Base-by-base conservation (phyloP, 148 eudicot species). In the Gaultheria prostrata region DNA sequence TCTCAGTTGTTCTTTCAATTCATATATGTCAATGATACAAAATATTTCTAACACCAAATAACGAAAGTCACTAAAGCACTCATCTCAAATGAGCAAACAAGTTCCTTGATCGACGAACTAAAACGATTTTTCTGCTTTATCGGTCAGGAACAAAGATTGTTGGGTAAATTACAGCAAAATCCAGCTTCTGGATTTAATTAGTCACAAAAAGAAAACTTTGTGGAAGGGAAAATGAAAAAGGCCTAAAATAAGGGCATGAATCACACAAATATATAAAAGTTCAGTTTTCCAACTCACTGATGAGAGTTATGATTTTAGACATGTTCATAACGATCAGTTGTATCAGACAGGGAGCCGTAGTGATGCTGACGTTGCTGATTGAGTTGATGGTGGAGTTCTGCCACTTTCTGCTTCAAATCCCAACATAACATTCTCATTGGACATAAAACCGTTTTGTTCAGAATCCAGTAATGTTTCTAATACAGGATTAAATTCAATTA, bases 371-470 rank as follows among this genome's bases (percentile, higher is more conserved):
- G 92, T 84, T 97, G 99, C 89, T 97, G 98, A 93, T 92, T 92
- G 74, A 97, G 94, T 90, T 97, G 99, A 80, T 94, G 94, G 85
- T 97, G 99, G 81, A 97, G 90, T 83, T 97, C 99, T 67, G 98
- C 95, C 76, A 97, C 98, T 87, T 94, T 97, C 88, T 97, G 98
- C 92, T 97, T 97, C 88, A 97, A 88, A n/a, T n/a, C n/a, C n/a
- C n/a, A n/a, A n/a, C n/a, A n/a, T n/a, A n/a, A n/a, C n/a, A n/a
- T n/a, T n/a, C n/a, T n/a, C n/a, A n/a, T n/a, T n/a, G n/a, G n/a
- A n/a, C n/a, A n/a, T n/a, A n/a, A n/a, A n/a, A n/a, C n/a, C n/a
- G n/a, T n/a, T n/a, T n/a, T n/a, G n/a, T n/a, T n/a, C n/a, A n/a
- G n/a, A n/a, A n/a, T n/a, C n/a, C n/a, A n/a, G n/a, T n/a, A n/a